Base-by-base conservation (phyloP, 306 rosid genomes). In the Potentilla sterilis region DNA sequence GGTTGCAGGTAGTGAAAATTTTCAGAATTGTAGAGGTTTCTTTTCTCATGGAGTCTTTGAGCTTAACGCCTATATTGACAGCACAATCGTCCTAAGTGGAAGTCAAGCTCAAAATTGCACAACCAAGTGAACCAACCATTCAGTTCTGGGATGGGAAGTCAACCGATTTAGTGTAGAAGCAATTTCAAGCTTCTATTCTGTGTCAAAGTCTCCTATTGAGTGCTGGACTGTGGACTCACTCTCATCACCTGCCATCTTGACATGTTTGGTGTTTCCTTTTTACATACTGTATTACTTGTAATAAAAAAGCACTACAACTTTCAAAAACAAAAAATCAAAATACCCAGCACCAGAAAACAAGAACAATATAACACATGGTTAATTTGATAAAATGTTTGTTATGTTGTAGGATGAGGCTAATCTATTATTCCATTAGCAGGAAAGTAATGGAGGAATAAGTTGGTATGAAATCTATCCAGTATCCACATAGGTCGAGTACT, bases 221-320 rank as follows among this genome's bases (percentile, higher is more conserved):
- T 16, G 68, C 68, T 63, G 68, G 5, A 72, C 15, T 70, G 73
- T 22, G 14, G 73, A 69, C 21, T 22, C 54, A 47, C 35, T 70
- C 48, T 15, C 22, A 7, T 47, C 19, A 24, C 10, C 18, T 34
- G 6, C 8, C 34, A 42, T 5, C 19, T 42, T 69, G 57, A 18
- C 57, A 18, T 16, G 57, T 18, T 49, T 3, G n/a, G n/a, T n/a
- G n/a, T n/a, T n/a, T n/a, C n/a, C n/a, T n/a, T n/a, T n/a, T n/a
- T n/a, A n/a, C n/a, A n/a, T n/a, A n/a, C n/a, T n/a, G n/a, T n/a
- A n/a, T n/a, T n/a, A n/a, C n/a, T n/a, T n/a, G n/a, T n/a, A n/a
- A n/a, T n/a, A n/a, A n/a, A n/a, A n/a, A n/a, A n/a, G n/a, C n/a
- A n/a, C n/a, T n/a, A 40, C 51, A 40, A 40, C 16, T n/a, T 42